phyloP scores from a whole-genome alignment of 164 flowering plant genomes.

The Kalanchoe fedtschenkoi region DNA sequence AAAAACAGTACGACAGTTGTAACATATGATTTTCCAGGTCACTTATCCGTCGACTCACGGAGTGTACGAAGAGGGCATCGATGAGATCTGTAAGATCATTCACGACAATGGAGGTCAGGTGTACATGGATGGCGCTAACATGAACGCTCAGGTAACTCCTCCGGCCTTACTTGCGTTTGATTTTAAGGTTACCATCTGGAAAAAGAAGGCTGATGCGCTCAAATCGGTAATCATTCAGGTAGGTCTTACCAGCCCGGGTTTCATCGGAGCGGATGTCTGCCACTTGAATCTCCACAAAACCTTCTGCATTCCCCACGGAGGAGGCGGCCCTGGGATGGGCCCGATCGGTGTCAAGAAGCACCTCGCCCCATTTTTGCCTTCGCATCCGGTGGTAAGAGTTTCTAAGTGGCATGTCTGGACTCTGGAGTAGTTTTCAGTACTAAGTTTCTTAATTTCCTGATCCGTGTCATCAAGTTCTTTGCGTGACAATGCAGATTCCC shows the following conservation, averaged over 20 bases:
- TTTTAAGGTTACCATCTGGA: background rate
- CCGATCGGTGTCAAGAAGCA: constrained; percentile 99
- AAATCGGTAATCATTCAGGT: constrained; percentile 39
- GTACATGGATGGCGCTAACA: constrained; percentile 99
- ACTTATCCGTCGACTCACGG: constrained; percentile 99
- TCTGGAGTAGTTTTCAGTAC: too few relatives aligned
- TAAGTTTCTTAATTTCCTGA: too few relatives aligned
- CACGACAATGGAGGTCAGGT: constrained; percentile 99
- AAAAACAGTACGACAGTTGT: background rate
- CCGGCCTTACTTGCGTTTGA: background rate
- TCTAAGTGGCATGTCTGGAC: too few relatives aligned
- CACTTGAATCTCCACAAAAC: constrained; percentile 99
- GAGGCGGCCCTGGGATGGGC: constrained; percentile 99
- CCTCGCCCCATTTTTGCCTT: constrained; percentile 91
- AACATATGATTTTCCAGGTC: constrained; percentile 38
- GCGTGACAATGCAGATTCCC: constrained; percentile 42
- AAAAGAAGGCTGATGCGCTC: background rate
- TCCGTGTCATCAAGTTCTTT: background rate
- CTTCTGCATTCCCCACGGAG: constrained; percentile 99
- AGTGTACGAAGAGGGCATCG: constrained; percentile 96
- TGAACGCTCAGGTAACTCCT: constrained; percentile 89
- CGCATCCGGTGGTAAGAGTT: constrained; percentile 90
- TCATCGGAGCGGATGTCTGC: constrained; percentile 98
- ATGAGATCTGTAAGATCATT: constrained; percentile 93
- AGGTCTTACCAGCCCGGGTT: constrained; percentile 95